Base-by-base conservation (phyloP, 139 green algal genomes). In the Trebouxia sp. region DNA sequence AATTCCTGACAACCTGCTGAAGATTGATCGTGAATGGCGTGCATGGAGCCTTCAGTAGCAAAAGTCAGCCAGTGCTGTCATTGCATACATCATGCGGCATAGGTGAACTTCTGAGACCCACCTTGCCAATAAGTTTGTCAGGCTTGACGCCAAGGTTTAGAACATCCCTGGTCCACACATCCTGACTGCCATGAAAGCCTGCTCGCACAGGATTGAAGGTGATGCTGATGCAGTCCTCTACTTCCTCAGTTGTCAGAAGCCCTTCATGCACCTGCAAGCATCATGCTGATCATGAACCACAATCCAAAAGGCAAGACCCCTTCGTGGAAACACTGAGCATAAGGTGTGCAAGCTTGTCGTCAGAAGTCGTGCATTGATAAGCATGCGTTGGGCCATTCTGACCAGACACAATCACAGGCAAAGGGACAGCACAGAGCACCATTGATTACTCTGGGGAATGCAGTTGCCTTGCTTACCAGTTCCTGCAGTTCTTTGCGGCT, bases 141-240 rank as follows among this genome's bases (percentile, higher is more conserved):
- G 95, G 95, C 6, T 84, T 85, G 10, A 98, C 89, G 3, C 96
- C 96, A 32, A 98, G 77, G 86, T 99, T 99, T 0, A 99, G 89
- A 37, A 99, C 91, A 78, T 98, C 94, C 37, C 75, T 72, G 0
- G 92, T 95, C 91, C 90, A 95, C 32, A 98, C 87, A 39, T 94
- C 86, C 10, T 77, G 5, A 1, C 77, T 62, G 15, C 86, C 88
- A 43, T 89, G 75, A 41, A 94, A 94, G 38, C 80, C 86, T 17
- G 89, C 87, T 0, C 82, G 58, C 43, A 93, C 82, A 8, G 95
- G 95, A 80, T 99, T 98, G 86, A 98, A 99, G 83, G 97, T 91
- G 0, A 89, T 86, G 5, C 75, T 76, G 47, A 98, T 93, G 78
- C 80, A 87, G 1, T 81, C 87, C 62, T 97, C 90, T 22, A 92